A percentile compares a stretch with the other conserved stretches of the same genome.
Evolutionary conservation across 1,284 basidiomycete genomes (phyloP).

Genomic region (Leccinum solheimii): DNA sequence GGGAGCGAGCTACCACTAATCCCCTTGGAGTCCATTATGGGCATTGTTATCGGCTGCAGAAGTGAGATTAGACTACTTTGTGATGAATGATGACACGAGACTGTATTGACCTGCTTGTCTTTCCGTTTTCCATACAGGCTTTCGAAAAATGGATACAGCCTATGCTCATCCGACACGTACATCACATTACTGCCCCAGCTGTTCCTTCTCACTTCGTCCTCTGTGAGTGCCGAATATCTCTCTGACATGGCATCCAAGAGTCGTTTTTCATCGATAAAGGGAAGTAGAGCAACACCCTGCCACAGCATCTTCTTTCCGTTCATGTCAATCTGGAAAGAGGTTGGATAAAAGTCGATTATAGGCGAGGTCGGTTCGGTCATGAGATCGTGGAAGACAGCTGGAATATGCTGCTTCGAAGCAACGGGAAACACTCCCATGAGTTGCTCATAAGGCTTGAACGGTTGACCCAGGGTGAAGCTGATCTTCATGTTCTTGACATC

Average conservation of each 20-base stretch:
- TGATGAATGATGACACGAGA: neutral
- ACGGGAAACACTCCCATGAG: slow-evolving; percentile 98
- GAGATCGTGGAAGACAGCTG: slow-evolving; percentile 80
- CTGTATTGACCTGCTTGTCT: slow-evolving; percentile 65
- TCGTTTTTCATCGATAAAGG: slow-evolving; percentile 91
- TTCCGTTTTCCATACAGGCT: slow-evolving; percentile 89
- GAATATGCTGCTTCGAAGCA: slow-evolving; percentile 68
- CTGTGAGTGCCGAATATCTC: slow-evolving; percentile 71
- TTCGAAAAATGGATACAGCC: slow-evolving; percentile 85
- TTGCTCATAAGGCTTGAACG: slow-evolving; percentile 97
- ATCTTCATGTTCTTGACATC: slow-evolving; percentile 82
- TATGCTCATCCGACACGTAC: slow-evolving; percentile 84
- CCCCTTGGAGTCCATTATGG: slow-evolving; percentile 72
- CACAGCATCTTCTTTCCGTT: slow-evolving; percentile 99
- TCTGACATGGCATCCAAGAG: slow-evolving; percentile 81
- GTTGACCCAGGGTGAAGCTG: slow-evolving; percentile 75
- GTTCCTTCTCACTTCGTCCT: slow-evolving; percentile 86
- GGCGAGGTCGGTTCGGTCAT: slow-evolving; percentile 90
- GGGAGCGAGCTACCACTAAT: slow-evolving; percentile 80
- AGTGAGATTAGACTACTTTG: slow-evolving; percentile 16
- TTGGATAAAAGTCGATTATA: slow-evolving; percentile 96
- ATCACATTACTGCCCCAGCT: slow-evolving; percentile 83
- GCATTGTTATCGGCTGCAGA: slow-evolving; percentile 64
- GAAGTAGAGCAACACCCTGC: slow-evolving; percentile 96
- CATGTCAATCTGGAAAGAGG: slow-evolving; percentile 96